These are phyloP conservation scores for Metschnikowia noctiluminum DNA, from an alignment of 805 yeast genomes.

Conservation along the genomic window DNA sequence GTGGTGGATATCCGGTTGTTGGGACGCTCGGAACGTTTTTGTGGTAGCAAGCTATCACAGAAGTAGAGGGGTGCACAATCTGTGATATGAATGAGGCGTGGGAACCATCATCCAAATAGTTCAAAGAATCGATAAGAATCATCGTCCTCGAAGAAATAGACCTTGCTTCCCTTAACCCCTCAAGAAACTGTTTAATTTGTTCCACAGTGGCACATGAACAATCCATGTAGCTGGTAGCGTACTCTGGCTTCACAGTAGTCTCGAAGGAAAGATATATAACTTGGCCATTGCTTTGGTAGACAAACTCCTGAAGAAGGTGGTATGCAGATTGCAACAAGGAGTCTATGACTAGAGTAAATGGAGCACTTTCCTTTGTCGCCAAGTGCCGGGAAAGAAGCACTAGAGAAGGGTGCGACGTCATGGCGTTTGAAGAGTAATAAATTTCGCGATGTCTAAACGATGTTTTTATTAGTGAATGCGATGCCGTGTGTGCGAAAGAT, in stretches of 20 bases:
- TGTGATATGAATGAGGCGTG: slow-evolving; percentile 50
- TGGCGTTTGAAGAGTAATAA: slow-evolving; percentile 2
- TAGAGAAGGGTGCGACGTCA: slow-evolving; percentile 34
- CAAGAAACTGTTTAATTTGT: slow-evolving; percentile 21
- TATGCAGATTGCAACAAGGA: slow-evolving; percentile 65
- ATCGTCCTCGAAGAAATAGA: slow-evolving; percentile 30
- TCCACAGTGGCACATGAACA: slow-evolving; percentile 27
- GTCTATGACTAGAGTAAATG: slow-evolving; percentile 69
- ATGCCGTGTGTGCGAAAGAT: slow-evolving; percentile 5
- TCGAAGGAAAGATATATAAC: slow-evolving; percentile 67
- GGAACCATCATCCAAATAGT: slow-evolving; percentile 46
- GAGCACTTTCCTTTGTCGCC: slow-evolving; percentile 67
- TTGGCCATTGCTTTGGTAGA: slow-evolving; percentile 36
- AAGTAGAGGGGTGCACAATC: slow-evolving; percentile 33
- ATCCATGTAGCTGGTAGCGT: slow-evolving; percentile 47
- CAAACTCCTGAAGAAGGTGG: slow-evolving; percentile 56
- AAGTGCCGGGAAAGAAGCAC: slow-evolving; percentile 67
- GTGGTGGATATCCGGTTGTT: slow-evolving; percentile 50
- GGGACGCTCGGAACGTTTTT: slow-evolving; percentile 37
- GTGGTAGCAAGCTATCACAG: slow-evolving; percentile 38
- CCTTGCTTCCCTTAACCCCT: slow-evolving; percentile 14
- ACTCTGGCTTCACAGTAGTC: slow-evolving; percentile 51
- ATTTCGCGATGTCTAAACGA: not conserved
- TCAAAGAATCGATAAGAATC: slow-evolving; percentile 66
- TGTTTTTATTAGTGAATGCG: not conserved